Conservation (phyloP, 2,329 filamentous ascomycete genomes). For the Phyllosticta ampelicida region DNA sequence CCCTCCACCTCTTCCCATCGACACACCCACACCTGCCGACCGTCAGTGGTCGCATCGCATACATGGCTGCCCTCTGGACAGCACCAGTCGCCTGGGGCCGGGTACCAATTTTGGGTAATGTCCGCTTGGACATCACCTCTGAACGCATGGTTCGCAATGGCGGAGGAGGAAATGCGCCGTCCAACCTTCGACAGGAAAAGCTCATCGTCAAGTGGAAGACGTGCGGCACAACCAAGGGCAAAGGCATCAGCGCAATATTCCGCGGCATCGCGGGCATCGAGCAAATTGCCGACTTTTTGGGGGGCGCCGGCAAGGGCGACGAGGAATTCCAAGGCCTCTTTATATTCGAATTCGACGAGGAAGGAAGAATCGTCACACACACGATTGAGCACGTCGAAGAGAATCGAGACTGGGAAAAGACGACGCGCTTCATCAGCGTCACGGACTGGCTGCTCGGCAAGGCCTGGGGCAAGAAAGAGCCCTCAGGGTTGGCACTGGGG, state of each 20-base stretch:
- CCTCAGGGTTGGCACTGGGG: slow-evolving; percentile 8
- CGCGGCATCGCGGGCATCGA: slow-evolving; percentile 33
- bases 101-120: slow-evolving; percentile 81
- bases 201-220: slow-evolving; percentile 88
- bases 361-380: slow-evolving; percentile 75
- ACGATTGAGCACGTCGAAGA: slow-evolving; percentile 91
- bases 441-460: slow-evolving; percentile 91
- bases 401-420: slow-evolving; percentile 70
- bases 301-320: slow-evolving; percentile 35
- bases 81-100: slow-evolving; percentile 93
- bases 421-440: slow-evolving; percentile 74
- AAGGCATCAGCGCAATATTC: slow-evolving; percentile 34
- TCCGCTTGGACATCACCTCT: slow-evolving; percentile 74
- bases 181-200: slow-evolving; percentile 52
- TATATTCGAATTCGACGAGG: slow-evolving; percentile 86
- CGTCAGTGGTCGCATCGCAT: slow-evolving; percentile 83
- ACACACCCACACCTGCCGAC: slow-evolving; percentile 82
- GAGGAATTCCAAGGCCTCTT: slow-evolving; percentile 86
- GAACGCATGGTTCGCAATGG: slow-evolving; percentile 67
- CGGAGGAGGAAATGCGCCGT: slow-evolving; percentile 29
- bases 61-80: slow-evolving; percentile 90
- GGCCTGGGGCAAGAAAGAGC: slow-evolving; percentile 44
- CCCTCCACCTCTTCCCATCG: slow-evolving; percentile 54
- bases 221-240: slow-evolving; percentile 40
- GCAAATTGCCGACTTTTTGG: slow-evolving; percentile 44